Percentiles rank a stretch among this genome's conserved stretches.
Evolutionary conservation across 2,329 filamentous ascomycete species (phyloP).

Genomic region (Dactylellina sp.): DNA sequence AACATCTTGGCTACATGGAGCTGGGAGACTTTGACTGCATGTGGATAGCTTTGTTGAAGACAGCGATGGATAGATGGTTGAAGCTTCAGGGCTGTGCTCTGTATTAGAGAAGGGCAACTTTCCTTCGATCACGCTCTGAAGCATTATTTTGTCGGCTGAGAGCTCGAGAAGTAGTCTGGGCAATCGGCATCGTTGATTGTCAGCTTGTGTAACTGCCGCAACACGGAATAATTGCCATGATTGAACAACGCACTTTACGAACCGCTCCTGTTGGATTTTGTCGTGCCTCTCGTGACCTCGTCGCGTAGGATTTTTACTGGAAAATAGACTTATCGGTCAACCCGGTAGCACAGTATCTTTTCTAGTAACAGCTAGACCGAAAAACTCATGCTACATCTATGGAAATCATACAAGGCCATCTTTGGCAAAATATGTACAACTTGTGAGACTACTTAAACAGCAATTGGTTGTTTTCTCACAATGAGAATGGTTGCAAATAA

Average conservation of each 20-base stretch:
- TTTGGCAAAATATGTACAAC: too few relatives aligned
- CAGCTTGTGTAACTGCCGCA: neutral
- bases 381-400: too few relatives aligned
- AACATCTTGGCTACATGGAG: constrained; percentile 17
- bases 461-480: neutral
- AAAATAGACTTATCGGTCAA: neutral
- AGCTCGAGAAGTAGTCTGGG: too few relatives aligned
- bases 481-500: too few relatives aligned
- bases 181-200: too few relatives aligned
- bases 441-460: too few relatives aligned
- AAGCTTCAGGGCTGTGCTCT: neutral
- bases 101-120: too few relatives aligned
- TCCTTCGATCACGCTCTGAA: too few relatives aligned
- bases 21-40: constrained; percentile 35
- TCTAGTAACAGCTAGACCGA: too few relatives aligned
- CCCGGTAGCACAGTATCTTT: too few relatives aligned
- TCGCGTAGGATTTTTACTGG: neutral
- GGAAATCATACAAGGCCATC: too few relatives aligned
- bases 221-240: neutral
- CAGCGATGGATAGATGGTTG: neutral
- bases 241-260: neutral
- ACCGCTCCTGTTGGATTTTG: neutral
- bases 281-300: neutral
- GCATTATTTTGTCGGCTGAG: too few relatives aligned
- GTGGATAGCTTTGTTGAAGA: neutral